A percentile compares a stretch with the other conserved stretches of the same genome.
These are phyloP conservation scores for Hypoxylon sp. DNA, from an alignment of 2,329 filamentous ascomycete genomes.

Conservation along the genomic window DNA sequence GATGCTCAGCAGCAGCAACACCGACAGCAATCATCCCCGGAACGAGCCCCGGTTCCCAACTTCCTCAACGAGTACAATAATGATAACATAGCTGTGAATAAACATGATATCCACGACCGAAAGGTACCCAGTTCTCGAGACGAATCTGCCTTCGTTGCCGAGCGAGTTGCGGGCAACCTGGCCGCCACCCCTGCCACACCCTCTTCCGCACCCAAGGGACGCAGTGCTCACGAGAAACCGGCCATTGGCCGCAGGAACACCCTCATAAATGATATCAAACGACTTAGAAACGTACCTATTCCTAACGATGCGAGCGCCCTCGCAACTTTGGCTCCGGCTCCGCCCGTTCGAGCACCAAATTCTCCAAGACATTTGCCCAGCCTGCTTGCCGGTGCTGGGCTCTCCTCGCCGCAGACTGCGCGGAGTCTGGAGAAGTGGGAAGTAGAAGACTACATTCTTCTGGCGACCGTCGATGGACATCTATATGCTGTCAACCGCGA, in stretches of 20 bases:
- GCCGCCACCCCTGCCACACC: conserved; percentile 50
- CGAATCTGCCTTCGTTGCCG: conserved; percentile 46
- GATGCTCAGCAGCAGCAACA: conserved; percentile 71
- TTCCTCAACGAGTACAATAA: conserved; percentile 45
- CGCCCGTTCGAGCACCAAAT: conserved; percentile 93
- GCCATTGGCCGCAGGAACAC: conserved; percentile 44
- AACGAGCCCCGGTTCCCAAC: conserved; percentile 49
- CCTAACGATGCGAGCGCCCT: conserved; percentile 90
- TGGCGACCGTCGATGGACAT: conserved; percentile 99
- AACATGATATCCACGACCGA: conserved; percentile 41
- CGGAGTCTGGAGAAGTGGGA: conserved; percentile 99
- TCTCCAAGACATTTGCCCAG: conserved; percentile 77
- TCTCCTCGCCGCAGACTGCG: conserved; percentile 90
- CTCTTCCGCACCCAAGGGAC: conserved; percentile 45
- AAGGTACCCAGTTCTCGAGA: conserved; percentile 41
- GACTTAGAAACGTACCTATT: conserved; percentile 48
- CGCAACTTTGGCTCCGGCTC: conserved; percentile 96
- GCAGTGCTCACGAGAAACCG: conserved; percentile 34
- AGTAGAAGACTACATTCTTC: conserved; percentile 99
- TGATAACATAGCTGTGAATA: conserved; percentile 40
- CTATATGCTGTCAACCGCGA: conserved; percentile 92
- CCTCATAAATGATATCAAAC: conserved; percentile 44
- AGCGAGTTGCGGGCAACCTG: conserved; percentile 46
- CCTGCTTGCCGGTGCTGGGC: conserved; percentile 69
- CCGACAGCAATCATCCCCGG: conserved; percentile 47